These are phyloP conservation scores for Leishmania major DNA, from an alignment of 208 protist genomes.

Conservation along the genomic window DNA sequence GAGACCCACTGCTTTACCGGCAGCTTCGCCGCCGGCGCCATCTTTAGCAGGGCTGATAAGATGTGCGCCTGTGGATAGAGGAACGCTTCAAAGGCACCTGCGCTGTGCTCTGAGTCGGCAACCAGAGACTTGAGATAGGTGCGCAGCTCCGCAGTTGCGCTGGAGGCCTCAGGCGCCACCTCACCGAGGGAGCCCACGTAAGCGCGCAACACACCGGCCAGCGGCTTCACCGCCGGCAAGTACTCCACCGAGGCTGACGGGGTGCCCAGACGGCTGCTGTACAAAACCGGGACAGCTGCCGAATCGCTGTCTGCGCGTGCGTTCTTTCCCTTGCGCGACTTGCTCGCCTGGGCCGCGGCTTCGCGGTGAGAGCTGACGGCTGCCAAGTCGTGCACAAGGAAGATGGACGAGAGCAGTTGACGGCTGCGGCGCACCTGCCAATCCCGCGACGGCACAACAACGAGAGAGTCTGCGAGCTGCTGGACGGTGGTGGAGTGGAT, in stretches of 20 bases:
- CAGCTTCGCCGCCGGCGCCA: slow-evolving; percentile 36
- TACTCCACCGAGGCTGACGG: slow-evolving; percentile 18
- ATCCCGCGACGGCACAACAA: slow-evolving; percentile 43
- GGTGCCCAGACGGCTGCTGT: slow-evolving; percentile 9
- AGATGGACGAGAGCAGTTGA: slow-evolving; percentile 55
- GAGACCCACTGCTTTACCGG: slow-evolving; percentile 60
- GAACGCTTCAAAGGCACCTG: slow-evolving; percentile 47
- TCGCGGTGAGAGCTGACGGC: slow-evolving; percentile 47
- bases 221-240: slow-evolving; percentile 44
- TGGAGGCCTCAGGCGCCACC: slow-evolving; percentile 12
- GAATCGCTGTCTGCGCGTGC: background rate
- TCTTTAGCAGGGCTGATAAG: slow-evolving; percentile 59
- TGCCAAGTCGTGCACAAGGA: slow-evolving; percentile 75
- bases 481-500: slow-evolving; percentile 66
- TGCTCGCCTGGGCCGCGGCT: slow-evolving; percentile 28
- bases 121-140: slow-evolving; percentile 34
- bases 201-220: slow-evolving; percentile 38
- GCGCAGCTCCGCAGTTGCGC: slow-evolving; percentile 20
- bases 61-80: slow-evolving; percentile 73
- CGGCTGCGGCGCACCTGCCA: slow-evolving; percentile 45
- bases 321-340: slow-evolving; percentile 45
- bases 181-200: slow-evolving; percentile 42
- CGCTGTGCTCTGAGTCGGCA: slow-evolving; percentile 22
- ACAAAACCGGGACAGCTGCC: slow-evolving; percentile 19
- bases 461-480: slow-evolving; percentile 52